Evolutionary conservation across 495 filamentous ascomycete species (phyloP), one percentile per base, ranked within the genome.

Genomic region (Astrothelium subdiscretum): DNA sequence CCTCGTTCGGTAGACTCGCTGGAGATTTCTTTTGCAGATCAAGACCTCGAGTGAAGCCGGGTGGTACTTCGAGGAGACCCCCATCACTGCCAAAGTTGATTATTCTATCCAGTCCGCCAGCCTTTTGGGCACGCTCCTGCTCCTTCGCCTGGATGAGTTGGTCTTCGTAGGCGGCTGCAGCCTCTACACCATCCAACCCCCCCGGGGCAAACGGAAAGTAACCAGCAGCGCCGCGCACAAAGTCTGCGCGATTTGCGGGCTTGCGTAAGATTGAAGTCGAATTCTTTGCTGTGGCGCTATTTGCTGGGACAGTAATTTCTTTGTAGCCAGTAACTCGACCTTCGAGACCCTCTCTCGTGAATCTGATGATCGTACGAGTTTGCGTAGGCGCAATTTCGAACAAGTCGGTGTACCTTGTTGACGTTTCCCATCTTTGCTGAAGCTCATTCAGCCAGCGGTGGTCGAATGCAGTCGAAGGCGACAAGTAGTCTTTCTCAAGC

Each of bases 151-250:
- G 69, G 2, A 82, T 65, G 59, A 80, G 72, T 63, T 89, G 82
- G 35, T 87, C 85, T 68, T 95, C 91, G 44, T 88, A 70, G 2
- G 83, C 87, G 57, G 89, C 88, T 18, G 89, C 79, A 12, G 89
- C 86, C 69, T 92, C 86, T n/a, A 96, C 84, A 3, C 85, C 85
- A 59, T 97, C 94, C 35, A 97, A 71, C 3, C 94, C 94, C 52
- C 95, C 94, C 0, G 95, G 95, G 0, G 90, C 87, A 69, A 98
- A 98, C 3, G 94, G 94, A 64, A 96, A 94, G 76, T 96, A 97
- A 0, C 94, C 95, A 24, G 92, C 89, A 22, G 88, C 91, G 18
- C 94, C 94, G n/a, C 94, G 82, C 24, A 98, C 92, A 72, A 97
- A 96, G 59, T 97, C 92, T 40, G 89, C 90, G 65, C 89, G 83